phyloP scores from a whole-genome alignment of 1,139 yeast genomes.

The Debaryomyces sp. region DNA sequence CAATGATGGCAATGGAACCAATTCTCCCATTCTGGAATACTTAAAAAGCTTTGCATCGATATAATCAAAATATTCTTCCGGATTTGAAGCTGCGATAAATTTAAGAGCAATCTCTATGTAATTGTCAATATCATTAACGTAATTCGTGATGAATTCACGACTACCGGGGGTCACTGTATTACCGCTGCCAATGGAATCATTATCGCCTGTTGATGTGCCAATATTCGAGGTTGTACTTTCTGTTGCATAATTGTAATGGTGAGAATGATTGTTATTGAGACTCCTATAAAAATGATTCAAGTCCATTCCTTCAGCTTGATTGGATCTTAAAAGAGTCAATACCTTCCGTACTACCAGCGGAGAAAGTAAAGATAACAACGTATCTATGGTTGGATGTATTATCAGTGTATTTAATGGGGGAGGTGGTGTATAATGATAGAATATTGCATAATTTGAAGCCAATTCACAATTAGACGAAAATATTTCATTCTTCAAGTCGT shows the following conservation, averaged over 20 bases:
- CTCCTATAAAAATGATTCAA: conserved; percentile 1
- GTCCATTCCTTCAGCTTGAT: conserved; percentile 9
- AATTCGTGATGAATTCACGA: conserved; percentile 6
- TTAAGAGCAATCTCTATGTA: conserved; percentile 49
- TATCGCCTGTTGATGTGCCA: background rate
- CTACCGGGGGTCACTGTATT: background rate
- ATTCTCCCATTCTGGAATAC: conserved; percentile 37
- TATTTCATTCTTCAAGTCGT: conserved; percentile 7
- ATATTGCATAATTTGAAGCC: conserved; percentile 22
- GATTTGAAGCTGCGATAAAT: conserved; percentile 59
- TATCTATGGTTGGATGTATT: conserved; percentile 21
- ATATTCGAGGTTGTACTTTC: background rate
- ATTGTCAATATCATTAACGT: conserved; percentile 41
- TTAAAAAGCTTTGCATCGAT: conserved; percentile 38
- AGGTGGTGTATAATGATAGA: conserved; percentile 27
- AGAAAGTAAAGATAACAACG: conserved; percentile 24
- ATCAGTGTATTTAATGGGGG: conserved; percentile 17
- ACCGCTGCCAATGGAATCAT: background rate
- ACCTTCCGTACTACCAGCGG: conserved; percentile 25
- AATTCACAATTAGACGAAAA: conserved; percentile 9
- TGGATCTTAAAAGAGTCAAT: conserved; percentile 18
- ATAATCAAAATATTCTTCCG: conserved; percentile 49
- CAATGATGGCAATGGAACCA: conserved; percentile 43
- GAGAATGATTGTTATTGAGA: conserved; percentile 2
- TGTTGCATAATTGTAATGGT: conserved; percentile 6